phyloP scores from a whole-genome alignment of 768 basidiomycete species.

The Dioszegia crocea region DNA sequence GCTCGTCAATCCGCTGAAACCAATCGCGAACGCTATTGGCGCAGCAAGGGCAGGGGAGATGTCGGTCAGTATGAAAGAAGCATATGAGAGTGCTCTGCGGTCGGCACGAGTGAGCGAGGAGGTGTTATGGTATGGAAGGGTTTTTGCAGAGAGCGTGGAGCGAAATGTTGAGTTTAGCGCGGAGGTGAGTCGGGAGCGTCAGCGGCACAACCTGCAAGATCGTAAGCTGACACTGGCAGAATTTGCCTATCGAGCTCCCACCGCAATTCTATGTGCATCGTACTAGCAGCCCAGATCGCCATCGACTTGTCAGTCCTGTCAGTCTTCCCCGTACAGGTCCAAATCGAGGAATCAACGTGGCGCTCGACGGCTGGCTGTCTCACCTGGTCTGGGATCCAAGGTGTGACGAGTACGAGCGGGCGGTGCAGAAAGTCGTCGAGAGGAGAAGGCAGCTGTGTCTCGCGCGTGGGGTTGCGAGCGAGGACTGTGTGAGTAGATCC shows the following conservation, averaged over 20 bases:
- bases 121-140: conserved; percentile 27
- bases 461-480: not conserved
- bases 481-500: too few species aligned
- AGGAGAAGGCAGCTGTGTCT: conserved; percentile 6
- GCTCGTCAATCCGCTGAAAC: not conserved
- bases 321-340: not conserved
- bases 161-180: conserved; percentile 13
- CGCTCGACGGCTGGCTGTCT: conserved; percentile 18
- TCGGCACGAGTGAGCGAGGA: conserved; percentile 13
- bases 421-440: conserved; percentile 12
- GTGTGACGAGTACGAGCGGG: conserved; percentile 12
- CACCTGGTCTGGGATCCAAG: conserved; percentile 30
- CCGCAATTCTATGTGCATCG: conserved; percentile 10
- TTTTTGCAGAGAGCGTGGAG: conserved; percentile 27
- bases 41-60: not conserved
- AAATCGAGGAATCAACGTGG: not conserved
- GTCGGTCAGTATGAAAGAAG: conserved; percentile 9
- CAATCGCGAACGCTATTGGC: not conserved
- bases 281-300: not conserved
- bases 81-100: conserved; percentile 1
- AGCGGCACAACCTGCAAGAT: too few species aligned
- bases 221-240: conserved; percentile 5
- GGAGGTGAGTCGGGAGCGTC: conserved; percentile 13
- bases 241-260: conserved; percentile 23
- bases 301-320: not conserved